phyloP scores from a whole-genome alignment of 371 early-diverging fungal genomes.

The Mucor velutinosus region DNA sequence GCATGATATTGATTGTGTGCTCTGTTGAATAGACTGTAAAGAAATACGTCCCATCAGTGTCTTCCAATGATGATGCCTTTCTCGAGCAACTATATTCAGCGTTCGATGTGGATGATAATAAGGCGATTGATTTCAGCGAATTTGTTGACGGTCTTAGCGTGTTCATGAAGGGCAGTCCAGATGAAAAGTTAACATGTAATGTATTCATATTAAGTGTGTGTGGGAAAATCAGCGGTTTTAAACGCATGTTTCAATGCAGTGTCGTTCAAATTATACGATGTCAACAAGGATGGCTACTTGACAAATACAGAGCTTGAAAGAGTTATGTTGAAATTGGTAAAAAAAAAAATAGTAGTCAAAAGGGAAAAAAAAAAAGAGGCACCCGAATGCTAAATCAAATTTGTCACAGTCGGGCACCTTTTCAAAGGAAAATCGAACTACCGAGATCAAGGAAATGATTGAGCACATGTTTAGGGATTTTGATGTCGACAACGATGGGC shows the following conservation, averaged over 20 bases:
- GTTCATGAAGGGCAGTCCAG: slow-evolving; percentile 80
- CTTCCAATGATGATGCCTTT: slow-evolving; percentile 74
- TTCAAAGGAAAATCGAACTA: slow-evolving; percentile 74
- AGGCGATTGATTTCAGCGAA: slow-evolving; percentile 74
- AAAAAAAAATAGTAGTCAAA: not conserved
- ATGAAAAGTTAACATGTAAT: slow-evolving; percentile 78
- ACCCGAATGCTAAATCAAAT: slow-evolving; percentile 34
- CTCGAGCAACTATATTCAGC: slow-evolving; percentile 80
- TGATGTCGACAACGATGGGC: slow-evolving; percentile 84
- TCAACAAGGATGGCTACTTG: slow-evolving; percentile 77
- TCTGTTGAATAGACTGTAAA: slow-evolving; percentile 62
- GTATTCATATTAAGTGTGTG: not conserved
- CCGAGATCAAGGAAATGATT: slow-evolving; percentile 64
- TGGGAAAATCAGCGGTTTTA: not conserved
- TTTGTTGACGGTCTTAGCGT: slow-evolving; percentile 78
- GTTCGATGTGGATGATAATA: slow-evolving; percentile 63
- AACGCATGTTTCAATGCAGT: slow-evolving; percentile 46
- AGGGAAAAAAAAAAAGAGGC: not conserved
- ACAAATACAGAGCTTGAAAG: slow-evolving; percentile 74
- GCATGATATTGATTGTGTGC: slow-evolving; percentile 40
- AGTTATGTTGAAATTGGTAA: slow-evolving; percentile 77
- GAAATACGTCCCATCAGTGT: slow-evolving; percentile 51
- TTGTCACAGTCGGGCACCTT: slow-evolving; percentile 47
- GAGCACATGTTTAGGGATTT: slow-evolving; percentile 78
- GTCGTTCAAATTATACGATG: slow-evolving; percentile 82